phyloP scores from a whole-genome alignment of 768 basidiomycete genomes.

The Suillus occidentalis region DNA sequence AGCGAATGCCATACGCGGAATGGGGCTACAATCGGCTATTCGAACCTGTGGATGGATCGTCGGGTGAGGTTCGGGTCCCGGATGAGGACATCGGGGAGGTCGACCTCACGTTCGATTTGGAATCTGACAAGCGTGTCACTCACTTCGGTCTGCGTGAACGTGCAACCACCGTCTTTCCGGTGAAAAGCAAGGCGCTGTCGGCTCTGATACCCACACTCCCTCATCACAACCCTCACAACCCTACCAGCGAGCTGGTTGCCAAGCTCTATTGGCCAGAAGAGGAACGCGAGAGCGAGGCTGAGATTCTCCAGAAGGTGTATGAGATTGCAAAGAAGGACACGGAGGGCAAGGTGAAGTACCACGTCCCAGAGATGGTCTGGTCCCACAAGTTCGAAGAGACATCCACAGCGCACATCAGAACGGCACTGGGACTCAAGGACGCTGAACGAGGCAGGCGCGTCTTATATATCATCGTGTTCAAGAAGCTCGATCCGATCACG shows the following conservation, averaged over 20 bases:
- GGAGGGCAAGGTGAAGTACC: neutral
- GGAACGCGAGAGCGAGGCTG: neutral
- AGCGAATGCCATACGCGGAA: constrained; percentile 9
- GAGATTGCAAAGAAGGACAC: too few relatives aligned
- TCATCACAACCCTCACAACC: neutral
- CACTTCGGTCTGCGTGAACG: constrained; percentile 11
- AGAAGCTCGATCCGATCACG: constrained; percentile 3
- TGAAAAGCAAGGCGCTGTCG: neutral
- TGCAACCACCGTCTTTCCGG: constrained; percentile 14
- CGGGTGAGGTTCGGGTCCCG: neutral
- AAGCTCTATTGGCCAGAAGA: neutral
- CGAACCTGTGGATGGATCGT: neutral
- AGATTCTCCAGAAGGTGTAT: neutral
- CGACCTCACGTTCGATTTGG: neutral
- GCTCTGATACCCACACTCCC: neutral
- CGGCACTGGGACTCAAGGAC: neutral
- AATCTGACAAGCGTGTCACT: neutral
- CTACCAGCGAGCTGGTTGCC: neutral
- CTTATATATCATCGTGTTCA: constrained; percentile 3
- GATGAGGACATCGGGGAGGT: neutral
- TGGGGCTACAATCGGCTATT: constrained; percentile 13
- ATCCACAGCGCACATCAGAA: neutral
- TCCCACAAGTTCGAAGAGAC: neutral
- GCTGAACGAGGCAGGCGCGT: constrained; percentile 9
- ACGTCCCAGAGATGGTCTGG: constrained; percentile 1